A percentile compares a stretch with the other conserved stretches of the same genome.
Evolutionary conservation across 352 stramenopile genomes (phyloP).

Genomic region (Phytophthora fragariae): DNA sequence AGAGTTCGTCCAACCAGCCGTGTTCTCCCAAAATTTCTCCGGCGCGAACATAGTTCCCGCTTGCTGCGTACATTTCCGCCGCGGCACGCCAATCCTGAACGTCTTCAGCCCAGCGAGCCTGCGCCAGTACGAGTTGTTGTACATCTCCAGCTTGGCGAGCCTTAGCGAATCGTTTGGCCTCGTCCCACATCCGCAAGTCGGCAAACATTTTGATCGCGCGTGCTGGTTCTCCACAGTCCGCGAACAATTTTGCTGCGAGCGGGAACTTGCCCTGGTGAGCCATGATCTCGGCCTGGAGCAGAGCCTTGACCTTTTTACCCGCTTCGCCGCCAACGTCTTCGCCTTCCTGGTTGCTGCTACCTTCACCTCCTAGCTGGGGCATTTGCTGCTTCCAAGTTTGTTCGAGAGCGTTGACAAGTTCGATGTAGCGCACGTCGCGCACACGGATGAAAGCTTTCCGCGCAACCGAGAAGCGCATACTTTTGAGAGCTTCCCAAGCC

Average conservation of each 20-base stretch:
- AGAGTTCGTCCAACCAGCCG: constrained; percentile 88
- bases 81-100: constrained; percentile 92
- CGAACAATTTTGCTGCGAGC: constrained; percentile 91
- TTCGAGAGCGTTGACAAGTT: constrained; percentile 90
- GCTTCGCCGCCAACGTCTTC: constrained; percentile 44
- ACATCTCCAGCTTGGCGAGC: constrained; percentile 86
- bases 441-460: constrained; percentile 92
- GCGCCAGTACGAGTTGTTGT: constrained; percentile 87
- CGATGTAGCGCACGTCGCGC: constrained; percentile 92
- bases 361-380: constrained; percentile 32
- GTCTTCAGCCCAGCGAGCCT: constrained; percentile 94
- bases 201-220: constrained; percentile 95
- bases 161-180: constrained; percentile 92
- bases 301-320: constrained; percentile 60
- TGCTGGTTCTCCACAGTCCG: constrained; percentile 79
- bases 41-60: constrained; percentile 82
- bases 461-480: constrained; percentile 83
- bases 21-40: constrained; percentile 89
- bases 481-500: constrained; percentile 87
- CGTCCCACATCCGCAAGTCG: constrained; percentile 94
- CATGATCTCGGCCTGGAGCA: constrained; percentile 93
- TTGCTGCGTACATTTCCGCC: constrained; percentile 92
- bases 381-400: constrained; percentile 73
- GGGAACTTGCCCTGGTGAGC: constrained; percentile 93
- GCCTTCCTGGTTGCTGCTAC: constrained; percentile 25